These are phyloP conservation scores for Ormosia emarginata DNA, from an alignment of 306 rosid genomes.

Conservation along the genomic window DNA sequence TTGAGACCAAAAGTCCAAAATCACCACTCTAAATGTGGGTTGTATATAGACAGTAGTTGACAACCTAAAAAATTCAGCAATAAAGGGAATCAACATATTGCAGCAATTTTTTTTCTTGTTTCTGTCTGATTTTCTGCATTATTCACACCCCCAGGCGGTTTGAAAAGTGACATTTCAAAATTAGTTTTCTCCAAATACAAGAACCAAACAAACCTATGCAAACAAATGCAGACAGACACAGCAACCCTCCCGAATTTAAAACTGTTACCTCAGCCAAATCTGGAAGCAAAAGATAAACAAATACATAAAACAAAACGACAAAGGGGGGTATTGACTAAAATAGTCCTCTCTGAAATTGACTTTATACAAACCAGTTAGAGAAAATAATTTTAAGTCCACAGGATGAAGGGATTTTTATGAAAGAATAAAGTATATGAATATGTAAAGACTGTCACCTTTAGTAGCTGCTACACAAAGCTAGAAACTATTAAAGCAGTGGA, in stretches of 20 bases:
- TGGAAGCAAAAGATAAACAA: neutral
- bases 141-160: neutral
- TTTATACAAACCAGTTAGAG: neutral
- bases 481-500: neutral
- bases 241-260: neutral
- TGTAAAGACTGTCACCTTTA: neutral
- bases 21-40: constrained; percentile 7
- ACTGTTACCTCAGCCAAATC: neutral
- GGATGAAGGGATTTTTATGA: neutral
- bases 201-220: neutral
- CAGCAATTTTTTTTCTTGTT: neutral
- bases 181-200: neutral
- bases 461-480: constrained; percentile 10
- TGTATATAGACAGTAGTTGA: neutral
- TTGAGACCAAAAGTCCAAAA: neutral
- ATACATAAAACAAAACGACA: neutral
- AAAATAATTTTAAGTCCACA: neutral
- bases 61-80: neutral
- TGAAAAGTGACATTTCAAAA: neutral
- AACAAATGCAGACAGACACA: neutral
- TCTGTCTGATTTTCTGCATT: neutral
- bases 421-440: neutral
- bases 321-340: constrained; percentile 6
- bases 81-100: constrained; percentile 15
- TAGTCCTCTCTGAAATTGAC: constrained; percentile 1